A percentile compares a stretch with the other conserved stretches of the same genome.
Conservation (phyloP, 495 filamentous ascomycete genomes). For the Trichoderma asperelloides region DNA sequence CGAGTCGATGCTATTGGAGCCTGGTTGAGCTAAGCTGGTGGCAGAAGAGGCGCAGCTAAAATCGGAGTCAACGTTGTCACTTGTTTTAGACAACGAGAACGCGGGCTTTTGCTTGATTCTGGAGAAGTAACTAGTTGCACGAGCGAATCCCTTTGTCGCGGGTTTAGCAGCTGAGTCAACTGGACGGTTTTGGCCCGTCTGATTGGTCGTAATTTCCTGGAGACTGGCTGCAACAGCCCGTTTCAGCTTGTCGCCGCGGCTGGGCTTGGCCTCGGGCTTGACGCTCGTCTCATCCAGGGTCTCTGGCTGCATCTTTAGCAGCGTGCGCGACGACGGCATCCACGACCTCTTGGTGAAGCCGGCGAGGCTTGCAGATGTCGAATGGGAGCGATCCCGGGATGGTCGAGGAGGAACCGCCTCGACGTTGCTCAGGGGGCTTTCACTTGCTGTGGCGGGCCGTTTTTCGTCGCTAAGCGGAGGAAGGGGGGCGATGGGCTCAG, state of each 20-base stretch:
- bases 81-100: not conserved
- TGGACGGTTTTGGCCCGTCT: constrained; percentile 19
- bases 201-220: constrained; percentile 24
- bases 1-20: constrained; percentile 22
- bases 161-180: constrained; percentile 17
- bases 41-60: constrained; percentile 26
- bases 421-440: not conserved
- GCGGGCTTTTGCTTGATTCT: constrained; percentile 6
- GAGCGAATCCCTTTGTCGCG: not conserved
- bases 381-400: constrained; percentile 34
- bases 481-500: not conserved
- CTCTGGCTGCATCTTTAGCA: constrained; percentile 29
- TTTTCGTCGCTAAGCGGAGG: not conserved
- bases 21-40: constrained; percentile 23
- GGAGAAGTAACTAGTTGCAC: constrained; percentile 8
- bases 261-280: not conserved
- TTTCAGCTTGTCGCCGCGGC: constrained; percentile 1
- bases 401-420: not conserved
- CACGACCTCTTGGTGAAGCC: constrained; percentile 60
- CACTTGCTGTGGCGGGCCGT: not conserved
- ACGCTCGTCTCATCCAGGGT: not conserved
- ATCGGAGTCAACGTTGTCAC: constrained; percentile 7
- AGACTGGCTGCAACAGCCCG: constrained; percentile 21
- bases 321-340: constrained; percentile 53
- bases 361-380: constrained; percentile 48